These are phyloP conservation scores for Boehmeria nivea DNA, from an alignment of 306 rosid genomes.

Conservation along the genomic window DNA sequence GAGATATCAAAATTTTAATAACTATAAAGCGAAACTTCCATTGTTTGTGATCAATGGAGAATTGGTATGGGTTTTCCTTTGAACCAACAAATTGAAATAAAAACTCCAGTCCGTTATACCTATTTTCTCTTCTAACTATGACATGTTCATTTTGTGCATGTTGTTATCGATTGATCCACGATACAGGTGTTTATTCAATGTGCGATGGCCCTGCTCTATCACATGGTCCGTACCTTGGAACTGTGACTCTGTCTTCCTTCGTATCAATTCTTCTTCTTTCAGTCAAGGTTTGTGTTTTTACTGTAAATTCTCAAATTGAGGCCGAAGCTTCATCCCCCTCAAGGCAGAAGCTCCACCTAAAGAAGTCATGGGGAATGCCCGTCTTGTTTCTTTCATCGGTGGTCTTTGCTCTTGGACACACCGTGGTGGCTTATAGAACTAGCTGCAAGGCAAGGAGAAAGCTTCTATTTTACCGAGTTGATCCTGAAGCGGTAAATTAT, in stretches of 20 bases:
- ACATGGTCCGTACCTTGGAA: constrained; percentile 96
- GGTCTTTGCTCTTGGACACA: constrained; percentile 93
- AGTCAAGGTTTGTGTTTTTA: constrained; percentile 78
- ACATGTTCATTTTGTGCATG: neutral
- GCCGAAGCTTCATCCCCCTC: constrained; percentile 77
- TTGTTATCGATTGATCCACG: constrained; percentile 17
- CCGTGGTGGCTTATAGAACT: constrained; percentile 91
- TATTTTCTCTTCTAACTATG: neutral
- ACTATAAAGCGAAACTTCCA: too few relatives aligned
- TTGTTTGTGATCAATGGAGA: too few relatives aligned
- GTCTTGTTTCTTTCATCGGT: constrained; percentile 86
- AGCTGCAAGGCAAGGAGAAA: constrained; percentile 97
- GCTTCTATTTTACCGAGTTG: constrained; percentile 81
- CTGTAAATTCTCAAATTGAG: constrained; percentile 81
- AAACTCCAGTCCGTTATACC: neutral
- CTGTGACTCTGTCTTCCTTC: constrained; percentile 73
- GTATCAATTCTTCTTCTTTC: constrained; percentile 74
- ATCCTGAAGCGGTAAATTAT: constrained; percentile 80
- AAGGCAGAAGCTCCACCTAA: constrained; percentile 73
- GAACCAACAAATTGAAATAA: neutral
- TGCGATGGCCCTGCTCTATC: constrained; percentile 91
- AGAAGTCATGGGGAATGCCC: constrained; percentile 99
- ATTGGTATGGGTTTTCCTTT: too few relatives aligned
- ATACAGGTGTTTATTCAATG: constrained; percentile 83
- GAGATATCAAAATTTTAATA: too few relatives aligned